A percentile compares a stretch with the other conserved stretches of the same genome.
phyloP scores from a whole-genome alignment of 805 yeast species.

The Isabelozyma rhagii region DNA sequence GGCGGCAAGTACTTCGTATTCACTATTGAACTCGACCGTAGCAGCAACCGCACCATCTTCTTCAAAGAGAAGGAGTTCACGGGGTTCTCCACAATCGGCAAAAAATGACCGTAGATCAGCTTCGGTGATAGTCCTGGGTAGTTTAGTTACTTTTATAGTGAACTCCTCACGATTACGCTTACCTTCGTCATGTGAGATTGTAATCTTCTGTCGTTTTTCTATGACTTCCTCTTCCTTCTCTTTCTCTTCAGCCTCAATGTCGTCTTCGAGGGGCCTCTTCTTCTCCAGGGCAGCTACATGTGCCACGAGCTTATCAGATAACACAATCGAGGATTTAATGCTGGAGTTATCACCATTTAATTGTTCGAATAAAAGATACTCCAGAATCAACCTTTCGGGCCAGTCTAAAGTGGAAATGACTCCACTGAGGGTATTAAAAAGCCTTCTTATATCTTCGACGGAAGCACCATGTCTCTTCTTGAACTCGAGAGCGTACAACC shows the following conservation, averaged over 20 bases:
- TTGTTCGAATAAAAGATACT: conserved; percentile 36
- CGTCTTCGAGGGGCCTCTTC: conserved; percentile 5
- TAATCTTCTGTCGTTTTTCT: conserved; percentile 1
- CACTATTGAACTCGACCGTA: conserved; percentile 53
- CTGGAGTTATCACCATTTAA: conserved; percentile 25
- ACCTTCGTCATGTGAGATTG: conserved; percentile 1
- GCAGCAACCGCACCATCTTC: conserved; percentile 34
- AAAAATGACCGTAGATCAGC: conserved; percentile 43
- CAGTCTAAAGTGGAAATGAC: conserved; percentile 35
- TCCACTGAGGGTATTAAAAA: conserved; percentile 31
- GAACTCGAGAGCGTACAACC: conserved; percentile 45
- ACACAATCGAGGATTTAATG: conserved; percentile 17
- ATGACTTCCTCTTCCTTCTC: conserved; percentile 1
- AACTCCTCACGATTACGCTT: conserved; percentile 57
- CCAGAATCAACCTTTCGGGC: conserved; percentile 50
- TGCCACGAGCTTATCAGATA: conserved; percentile 19
- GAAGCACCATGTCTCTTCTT: conserved; percentile 28
- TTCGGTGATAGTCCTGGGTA: conserved; percentile 42
- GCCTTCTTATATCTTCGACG: conserved; percentile 12
- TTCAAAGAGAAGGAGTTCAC: conserved; percentile 25
- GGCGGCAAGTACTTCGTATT: conserved; percentile 52
- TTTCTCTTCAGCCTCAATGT: conserved; percentile 1
- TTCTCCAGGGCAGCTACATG: conserved; percentile 3
- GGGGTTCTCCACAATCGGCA: conserved; percentile 57
- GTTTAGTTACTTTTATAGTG: conserved; percentile 50